Conservation (phyloP, 768 basidiomycete species). For the Lactarius psammicola region DNA sequence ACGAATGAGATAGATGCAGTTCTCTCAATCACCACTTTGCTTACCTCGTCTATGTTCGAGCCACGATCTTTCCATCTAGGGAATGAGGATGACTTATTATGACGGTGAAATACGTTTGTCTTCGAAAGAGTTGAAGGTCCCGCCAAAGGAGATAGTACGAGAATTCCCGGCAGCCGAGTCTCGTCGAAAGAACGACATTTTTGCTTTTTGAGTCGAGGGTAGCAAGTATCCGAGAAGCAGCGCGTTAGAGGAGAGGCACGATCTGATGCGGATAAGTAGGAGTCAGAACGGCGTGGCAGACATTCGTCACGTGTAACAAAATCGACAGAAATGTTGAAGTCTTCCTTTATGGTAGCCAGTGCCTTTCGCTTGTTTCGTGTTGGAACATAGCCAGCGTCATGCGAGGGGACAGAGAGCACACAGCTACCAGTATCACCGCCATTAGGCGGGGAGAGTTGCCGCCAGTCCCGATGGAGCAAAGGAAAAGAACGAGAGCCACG, state of each 20-base stretch:
- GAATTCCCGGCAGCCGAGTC: neutral
- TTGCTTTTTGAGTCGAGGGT: constrained; percentile 12
- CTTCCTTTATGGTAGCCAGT: neutral
- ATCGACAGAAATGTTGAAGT: neutral
- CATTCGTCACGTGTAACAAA: too few species aligned
- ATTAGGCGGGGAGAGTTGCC: neutral
- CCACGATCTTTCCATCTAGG: too few species aligned
- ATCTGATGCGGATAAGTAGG: constrained; percentile 20
- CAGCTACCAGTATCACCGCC: neutral
- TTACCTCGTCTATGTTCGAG: neutral
- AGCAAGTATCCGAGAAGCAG: neutral
- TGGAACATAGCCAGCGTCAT: neutral
- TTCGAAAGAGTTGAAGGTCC: neutral
- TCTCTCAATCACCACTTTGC: neutral
- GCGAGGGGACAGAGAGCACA: neutral
- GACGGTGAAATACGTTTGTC: neutral
- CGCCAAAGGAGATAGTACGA: neutral
- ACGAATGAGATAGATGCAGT: neutral
- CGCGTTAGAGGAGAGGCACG: neutral
- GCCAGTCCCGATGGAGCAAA: neutral
- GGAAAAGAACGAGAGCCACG: neutral
- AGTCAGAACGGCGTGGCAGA: neutral
- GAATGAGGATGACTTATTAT: neutral
- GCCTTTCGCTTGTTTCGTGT: constrained; percentile 17
- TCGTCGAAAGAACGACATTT: constrained; percentile 2